These are phyloP conservation scores for Colletotrichum eleusines DNA, from an alignment of 2,329 filamentous ascomycete genomes.

Conservation along the genomic window DNA sequence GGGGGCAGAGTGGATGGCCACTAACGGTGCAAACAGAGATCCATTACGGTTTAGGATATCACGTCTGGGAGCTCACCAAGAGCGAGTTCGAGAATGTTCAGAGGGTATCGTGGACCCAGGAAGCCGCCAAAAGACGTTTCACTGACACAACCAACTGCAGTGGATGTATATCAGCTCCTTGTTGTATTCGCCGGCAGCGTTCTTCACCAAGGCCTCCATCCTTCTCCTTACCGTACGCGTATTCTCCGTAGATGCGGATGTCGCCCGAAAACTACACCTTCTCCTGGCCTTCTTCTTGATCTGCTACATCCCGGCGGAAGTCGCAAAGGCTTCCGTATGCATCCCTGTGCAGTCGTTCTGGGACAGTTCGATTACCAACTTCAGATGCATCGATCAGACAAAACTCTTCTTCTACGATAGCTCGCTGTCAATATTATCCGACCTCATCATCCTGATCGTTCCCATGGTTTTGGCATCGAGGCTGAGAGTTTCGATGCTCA, in stretches of 20 bases:
- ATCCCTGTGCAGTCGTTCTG: conserved; percentile 45
- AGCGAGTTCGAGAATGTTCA: conserved; percentile 16
- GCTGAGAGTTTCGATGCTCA: conserved; percentile 45
- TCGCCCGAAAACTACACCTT: conserved; percentile 46
- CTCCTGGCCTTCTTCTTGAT: conserved; percentile 46
- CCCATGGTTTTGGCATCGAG: conserved; percentile 50
- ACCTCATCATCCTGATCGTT: conserved; percentile 51
- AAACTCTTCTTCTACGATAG: conserved; percentile 51
- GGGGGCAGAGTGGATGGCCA: not conserved
- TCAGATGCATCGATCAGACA: conserved; percentile 49
- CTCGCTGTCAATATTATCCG: conserved; percentile 49
- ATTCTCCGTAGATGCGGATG: conserved; percentile 46
- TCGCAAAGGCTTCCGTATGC: conserved; percentile 46
- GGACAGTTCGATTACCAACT: conserved; percentile 36
- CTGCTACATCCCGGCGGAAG: conserved; percentile 47
- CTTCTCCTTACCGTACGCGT: conserved; percentile 49
- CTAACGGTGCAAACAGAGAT: conserved; percentile 11
- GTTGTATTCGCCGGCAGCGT: conserved; percentile 48
- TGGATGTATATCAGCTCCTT: conserved; percentile 47
- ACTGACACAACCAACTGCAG: conserved; percentile 31
- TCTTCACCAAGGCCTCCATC: conserved; percentile 49
- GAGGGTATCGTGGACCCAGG: not conserved
- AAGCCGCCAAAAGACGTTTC: no score
- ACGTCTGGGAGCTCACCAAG: conserved; percentile 34
- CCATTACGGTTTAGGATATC: conserved; percentile 26